Percentiles rank a stretch among this genome's conserved stretches.
These are phyloP conservation scores for Talaromyces adpressus DNA, from an alignment of 495 filamentous ascomycete genomes.

Conservation along the genomic window DNA sequence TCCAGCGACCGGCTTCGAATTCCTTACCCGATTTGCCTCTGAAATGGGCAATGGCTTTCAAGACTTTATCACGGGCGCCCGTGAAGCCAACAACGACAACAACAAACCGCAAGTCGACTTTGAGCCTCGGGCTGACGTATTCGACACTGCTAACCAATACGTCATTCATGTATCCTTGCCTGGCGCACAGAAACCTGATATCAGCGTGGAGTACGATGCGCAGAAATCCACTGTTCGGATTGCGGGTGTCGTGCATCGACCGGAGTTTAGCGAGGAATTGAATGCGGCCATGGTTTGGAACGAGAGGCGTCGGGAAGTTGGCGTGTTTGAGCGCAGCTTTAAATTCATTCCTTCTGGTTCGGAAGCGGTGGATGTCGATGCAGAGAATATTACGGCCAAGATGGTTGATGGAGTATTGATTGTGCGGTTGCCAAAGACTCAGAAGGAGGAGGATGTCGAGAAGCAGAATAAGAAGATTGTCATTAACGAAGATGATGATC, in stretches of 20 bases:
- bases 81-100: slow-evolving; percentile 7
- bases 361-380: slow-evolving; percentile 55
- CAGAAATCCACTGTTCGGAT: slow-evolving; percentile 58
- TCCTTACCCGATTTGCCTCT: background rate
- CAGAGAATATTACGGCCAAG: slow-evolving; percentile 61
- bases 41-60: background rate
- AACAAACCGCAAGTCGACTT: slow-evolving; percentile 40
- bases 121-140: slow-evolving; percentile 61
- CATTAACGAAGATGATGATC: slow-evolving; percentile 14
- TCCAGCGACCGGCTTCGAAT: background rate
- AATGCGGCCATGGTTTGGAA: slow-evolving; percentile 55
- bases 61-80: background rate
- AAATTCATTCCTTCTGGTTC: slow-evolving; percentile 43
- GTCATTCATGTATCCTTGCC: slow-evolving; percentile 67
- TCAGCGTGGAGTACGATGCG: slow-evolving; percentile 67
- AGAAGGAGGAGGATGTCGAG: slow-evolving; percentile 18
- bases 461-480: slow-evolving; percentile 17
- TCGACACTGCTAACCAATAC: slow-evolving; percentile 56
- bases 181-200: slow-evolving; percentile 70
- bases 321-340: slow-evolving; percentile 66
- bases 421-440: slow-evolving; percentile 62
- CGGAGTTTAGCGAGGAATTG: slow-evolving; percentile 61
- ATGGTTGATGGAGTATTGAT: slow-evolving; percentile 62
- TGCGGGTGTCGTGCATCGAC: slow-evolving; percentile 63
- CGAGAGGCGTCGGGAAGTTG: slow-evolving; percentile 55